Evolutionary conservation across 2,329 filamentous ascomycete species (phyloP), one percentile per base, ranked within the genome.

Genomic region (Clonostachys solani): DNA sequence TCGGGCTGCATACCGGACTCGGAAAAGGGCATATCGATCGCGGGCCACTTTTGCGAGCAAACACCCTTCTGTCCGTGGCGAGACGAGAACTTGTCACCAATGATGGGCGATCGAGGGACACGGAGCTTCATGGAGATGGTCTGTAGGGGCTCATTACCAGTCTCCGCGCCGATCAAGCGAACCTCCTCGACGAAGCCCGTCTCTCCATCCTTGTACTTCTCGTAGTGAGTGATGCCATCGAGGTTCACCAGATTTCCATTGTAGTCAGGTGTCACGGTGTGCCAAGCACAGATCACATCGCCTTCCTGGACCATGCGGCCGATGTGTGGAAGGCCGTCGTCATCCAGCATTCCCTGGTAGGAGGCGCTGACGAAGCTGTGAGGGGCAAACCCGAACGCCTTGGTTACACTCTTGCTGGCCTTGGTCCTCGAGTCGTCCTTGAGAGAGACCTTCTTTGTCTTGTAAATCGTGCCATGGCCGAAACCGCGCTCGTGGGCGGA

Each of bases 11-110:
- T 97, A 46, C 94, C 94, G 6, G 87, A 89, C 71, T 99, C 94
- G 4, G 89, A 91, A 70, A 97, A 99, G 5, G 94, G 94, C 89
- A 99, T 94, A 65, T 97, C 92, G 49, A 88, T 75, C 3, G 85
- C 81, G 1, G 92, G 94, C 91, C 94, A 99, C 65, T 96, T 94
- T 64, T 97, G 92, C 16, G 91, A 96, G 60, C 81, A 86, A 44
- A 97, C 94, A 83, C 94, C 94, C 71, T 99, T 99, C 66, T 99
- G 94, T 51, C 94, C 94, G 76, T 99, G 94, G 52, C 94, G 87
- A 43, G 94, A 99, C 12, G 94, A 97, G 74, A 99, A 99, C 69
- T 99, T 99, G 78, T 99, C 94, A 66, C 94, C 94, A 50, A 99
- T 96, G 56, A 96, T 79, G 7, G 94, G 94, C 16, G 87, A 84